phyloP scores from a whole-genome alignment of 1,284 basidiomycete genomes.

The Tylopilus sp. region DNA sequence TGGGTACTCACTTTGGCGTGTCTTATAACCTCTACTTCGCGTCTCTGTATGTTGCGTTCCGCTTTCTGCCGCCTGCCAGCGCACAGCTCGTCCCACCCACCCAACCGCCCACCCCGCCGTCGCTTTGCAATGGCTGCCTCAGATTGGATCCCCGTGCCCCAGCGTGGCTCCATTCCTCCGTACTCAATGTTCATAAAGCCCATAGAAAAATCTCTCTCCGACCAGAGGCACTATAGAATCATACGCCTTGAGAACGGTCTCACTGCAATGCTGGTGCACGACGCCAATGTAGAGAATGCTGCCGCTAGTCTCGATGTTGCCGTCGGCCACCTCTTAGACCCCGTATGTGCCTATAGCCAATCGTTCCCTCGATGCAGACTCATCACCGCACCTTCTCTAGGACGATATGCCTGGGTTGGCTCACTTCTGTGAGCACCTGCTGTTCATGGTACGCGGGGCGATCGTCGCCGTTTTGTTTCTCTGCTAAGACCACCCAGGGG shows the following conservation, averaged over 20 bases:
- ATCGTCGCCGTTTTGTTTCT: background rate
- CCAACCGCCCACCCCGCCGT: conserved; percentile 7
- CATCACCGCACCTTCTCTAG: conserved; percentile 35
- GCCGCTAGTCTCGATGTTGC: conserved; percentile 94
- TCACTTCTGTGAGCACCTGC: conserved; percentile 92
- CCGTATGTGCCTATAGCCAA: conserved; percentile 52
- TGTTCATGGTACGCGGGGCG: conserved; percentile 77
- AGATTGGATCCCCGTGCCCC: conserved; percentile 22
- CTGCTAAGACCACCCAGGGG: conserved; percentile 46
- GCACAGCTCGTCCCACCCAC: background rate
- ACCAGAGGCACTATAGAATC: conserved; percentile 76
- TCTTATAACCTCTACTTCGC: background rate
- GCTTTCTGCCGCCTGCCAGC: conserved; percentile 8
- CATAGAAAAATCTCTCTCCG: conserved; percentile 73
- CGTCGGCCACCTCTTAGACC: conserved; percentile 93
- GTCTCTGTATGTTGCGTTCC: conserved; percentile 12
- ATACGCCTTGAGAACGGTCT: conserved; percentile 87
- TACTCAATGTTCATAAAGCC: conserved; percentile 60
- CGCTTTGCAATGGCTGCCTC: conserved; percentile 21
- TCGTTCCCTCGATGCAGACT: background rate
- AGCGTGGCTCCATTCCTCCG: conserved; percentile 32
- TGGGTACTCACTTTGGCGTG: conserved; percentile 18
- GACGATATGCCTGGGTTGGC: conserved; percentile 86
- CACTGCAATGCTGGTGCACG: conserved; percentile 83
- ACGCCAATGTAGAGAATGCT: conserved; percentile 88